phyloP scores from a whole-genome alignment of 768 basidiomycete genomes.

The Hypholoma sublateritium region DNA sequence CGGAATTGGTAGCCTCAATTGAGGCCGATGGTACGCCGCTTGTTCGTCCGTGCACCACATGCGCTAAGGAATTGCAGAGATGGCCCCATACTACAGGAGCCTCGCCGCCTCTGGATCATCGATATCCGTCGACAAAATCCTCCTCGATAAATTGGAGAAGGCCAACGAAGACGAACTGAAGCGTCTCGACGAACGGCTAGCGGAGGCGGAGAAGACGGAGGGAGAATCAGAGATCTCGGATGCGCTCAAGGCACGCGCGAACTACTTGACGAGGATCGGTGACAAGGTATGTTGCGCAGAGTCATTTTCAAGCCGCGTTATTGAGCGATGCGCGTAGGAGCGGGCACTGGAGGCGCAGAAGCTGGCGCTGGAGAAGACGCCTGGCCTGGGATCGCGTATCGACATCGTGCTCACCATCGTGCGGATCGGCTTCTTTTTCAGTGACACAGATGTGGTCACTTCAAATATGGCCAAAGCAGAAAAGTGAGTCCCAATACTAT shows the following conservation, averaged over 20 bases:
- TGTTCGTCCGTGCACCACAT: not conserved
- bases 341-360: conserved; percentile 79
- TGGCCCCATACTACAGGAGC: conserved; percentile 79
- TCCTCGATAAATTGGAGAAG: conserved; percentile 61
- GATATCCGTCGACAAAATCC: conserved; percentile 46
- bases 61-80: conserved; percentile 50
- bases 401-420: conserved; percentile 89
- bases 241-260: conserved; percentile 79
- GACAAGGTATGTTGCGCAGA: conserved; percentile 56
- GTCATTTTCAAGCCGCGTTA: conserved; percentile 19
- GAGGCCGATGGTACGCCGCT: conserved; percentile 67
- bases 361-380: conserved; percentile 85
- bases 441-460: conserved; percentile 70
- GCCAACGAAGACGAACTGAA: conserved; percentile 73
- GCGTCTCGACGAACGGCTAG: conserved; percentile 73
- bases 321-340: conserved; percentile 47
- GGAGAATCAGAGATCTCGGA: conserved; percentile 95
- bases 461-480: conserved; percentile 77
- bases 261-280: conserved; percentile 85
- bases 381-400: conserved; percentile 90
- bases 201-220: conserved; percentile 86
- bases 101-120: conserved; percentile 49
- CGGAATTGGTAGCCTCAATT: conserved; percentile 69
- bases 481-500: conserved; percentile 47
- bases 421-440: conserved; percentile 89